These are phyloP conservation scores for Amphichorda felina DNA, from an alignment of 2,329 filamentous ascomycete genomes.

Conservation along the genomic window DNA sequence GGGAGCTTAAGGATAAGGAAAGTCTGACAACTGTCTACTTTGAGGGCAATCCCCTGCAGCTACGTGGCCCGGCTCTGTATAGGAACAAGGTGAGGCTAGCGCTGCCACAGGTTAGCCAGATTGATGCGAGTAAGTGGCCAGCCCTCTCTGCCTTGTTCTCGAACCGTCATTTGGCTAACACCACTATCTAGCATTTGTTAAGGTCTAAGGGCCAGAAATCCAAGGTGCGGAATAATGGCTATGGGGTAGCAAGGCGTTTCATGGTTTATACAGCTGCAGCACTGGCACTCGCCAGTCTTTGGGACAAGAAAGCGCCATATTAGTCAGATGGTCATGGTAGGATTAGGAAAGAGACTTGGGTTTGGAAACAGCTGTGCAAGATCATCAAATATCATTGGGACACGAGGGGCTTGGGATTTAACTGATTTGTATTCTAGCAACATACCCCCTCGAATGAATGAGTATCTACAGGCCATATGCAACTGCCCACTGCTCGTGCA, in stretches of 20 bases:
- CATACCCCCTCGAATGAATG: not conserved
- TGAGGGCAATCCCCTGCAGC: conserved; percentile 85
- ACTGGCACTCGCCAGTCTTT: too few relatives aligned
- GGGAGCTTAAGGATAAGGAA: conserved; percentile 65
- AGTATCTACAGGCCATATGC: not conserved
- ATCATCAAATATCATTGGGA: not conserved
- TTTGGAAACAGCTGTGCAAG: not conserved
- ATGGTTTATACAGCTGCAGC: too few relatives aligned
- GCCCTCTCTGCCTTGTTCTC: not conserved
- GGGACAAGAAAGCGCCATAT: too few relatives aligned
- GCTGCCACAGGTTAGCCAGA: conserved; percentile 79
- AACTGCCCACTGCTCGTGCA: too few relatives aligned
- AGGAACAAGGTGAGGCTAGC: conserved; percentile 86
- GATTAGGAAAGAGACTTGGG: too few relatives aligned
- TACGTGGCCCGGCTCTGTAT: conserved; percentile 69
- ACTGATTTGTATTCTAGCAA: conserved; percentile 1
- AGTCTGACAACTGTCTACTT: conserved; percentile 86
- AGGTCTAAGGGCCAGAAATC: conserved; percentile 1
- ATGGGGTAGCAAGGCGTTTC: too few relatives aligned
- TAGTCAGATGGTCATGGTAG: too few relatives aligned
- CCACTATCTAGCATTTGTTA: conserved; percentile 3
- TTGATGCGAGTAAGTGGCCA: conserved; percentile 84
- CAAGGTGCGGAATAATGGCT: too few relatives aligned
- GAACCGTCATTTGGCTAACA: not conserved
- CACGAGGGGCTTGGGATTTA: not conserved